Percentiles rank a stretch among this genome's conserved stretches.
phyloP scores from a whole-genome alignment of 177 flowering plant species.

The Telopea speciosissima region DNA sequence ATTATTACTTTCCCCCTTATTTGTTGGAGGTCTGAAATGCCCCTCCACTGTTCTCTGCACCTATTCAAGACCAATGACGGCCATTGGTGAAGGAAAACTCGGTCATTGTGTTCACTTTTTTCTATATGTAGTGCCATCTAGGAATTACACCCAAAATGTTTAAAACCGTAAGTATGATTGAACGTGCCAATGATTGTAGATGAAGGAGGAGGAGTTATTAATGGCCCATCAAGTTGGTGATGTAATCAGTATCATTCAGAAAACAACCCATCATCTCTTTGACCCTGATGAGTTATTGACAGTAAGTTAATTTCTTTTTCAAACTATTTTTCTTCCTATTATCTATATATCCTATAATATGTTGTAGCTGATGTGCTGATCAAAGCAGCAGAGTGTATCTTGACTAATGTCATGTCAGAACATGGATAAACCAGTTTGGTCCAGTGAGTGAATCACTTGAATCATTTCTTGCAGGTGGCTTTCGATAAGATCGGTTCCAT shows the following conservation, averaged over 20 bases:
- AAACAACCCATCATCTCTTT: constrained; percentile 78
- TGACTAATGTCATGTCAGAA: neutral
- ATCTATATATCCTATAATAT: neutral
- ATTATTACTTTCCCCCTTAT: too few relatives aligned
- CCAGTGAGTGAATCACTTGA: neutral
- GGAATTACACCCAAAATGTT: neutral
- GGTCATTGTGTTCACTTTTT: too few relatives aligned
- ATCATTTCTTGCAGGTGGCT: constrained; percentile 63
- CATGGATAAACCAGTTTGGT: neutral
- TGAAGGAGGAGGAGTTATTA: constrained; percentile 88
- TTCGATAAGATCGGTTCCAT: constrained; percentile 85
- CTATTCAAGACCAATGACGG: too few relatives aligned
- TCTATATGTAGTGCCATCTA: neutral
- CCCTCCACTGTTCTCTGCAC: too few relatives aligned
- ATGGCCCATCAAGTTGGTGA: constrained; percentile 80
- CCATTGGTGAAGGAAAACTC: too few relatives aligned
- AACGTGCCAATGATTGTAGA: constrained; percentile 41
- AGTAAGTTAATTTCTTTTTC: constrained; percentile 30
- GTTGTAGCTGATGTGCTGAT: neutral
- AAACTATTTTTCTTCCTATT: neutral
- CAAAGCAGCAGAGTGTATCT: neutral
- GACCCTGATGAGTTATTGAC: constrained; percentile 92
- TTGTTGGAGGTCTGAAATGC: too few relatives aligned
- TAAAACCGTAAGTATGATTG: neutral
- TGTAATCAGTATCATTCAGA: constrained; percentile 71